Percentiles rank a stretch among this genome's conserved stretches.
Evolutionary conservation across 108 stramenopile species (phyloP).

Genomic region (Schizochytrium sp.): DNA sequence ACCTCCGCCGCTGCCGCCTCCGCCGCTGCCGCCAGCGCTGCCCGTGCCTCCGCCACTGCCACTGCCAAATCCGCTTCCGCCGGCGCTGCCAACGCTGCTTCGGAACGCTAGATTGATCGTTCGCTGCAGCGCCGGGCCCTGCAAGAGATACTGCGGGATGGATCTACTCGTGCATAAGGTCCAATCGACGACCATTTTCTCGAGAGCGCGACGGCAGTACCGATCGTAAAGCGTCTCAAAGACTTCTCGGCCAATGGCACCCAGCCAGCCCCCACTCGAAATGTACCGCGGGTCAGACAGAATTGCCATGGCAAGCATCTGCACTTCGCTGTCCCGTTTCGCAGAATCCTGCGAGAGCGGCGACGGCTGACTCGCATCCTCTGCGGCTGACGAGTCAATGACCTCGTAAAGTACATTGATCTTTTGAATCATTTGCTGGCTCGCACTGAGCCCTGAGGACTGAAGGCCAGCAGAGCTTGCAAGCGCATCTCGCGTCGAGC

Average conservation of each 20-base stretch:
- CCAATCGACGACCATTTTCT: not conserved
- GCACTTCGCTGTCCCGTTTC: not conserved
- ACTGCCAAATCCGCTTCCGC: not conserved
- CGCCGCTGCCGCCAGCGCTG: too few species aligned
- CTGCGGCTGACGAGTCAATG: not conserved
- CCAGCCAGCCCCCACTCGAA: not conserved
- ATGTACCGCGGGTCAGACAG: not conserved
- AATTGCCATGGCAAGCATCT: not conserved
- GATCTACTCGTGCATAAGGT: not conserved
- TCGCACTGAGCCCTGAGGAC: not conserved
- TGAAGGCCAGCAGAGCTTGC: not conserved
- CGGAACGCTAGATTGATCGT: not conserved
- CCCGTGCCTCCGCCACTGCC: not conserved
- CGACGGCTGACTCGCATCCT: not conserved
- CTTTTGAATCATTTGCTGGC: conserved; percentile 19
- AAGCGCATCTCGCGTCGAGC: not conserved
- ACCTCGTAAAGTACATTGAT: conserved; percentile 6
- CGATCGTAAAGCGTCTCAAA: not conserved
- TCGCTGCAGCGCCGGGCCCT: not conserved
- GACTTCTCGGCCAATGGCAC: not conserved
- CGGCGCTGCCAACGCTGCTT: not conserved
- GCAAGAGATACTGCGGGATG: not conserved
- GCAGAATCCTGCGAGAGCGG: not conserved
- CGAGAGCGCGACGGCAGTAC: not conserved
- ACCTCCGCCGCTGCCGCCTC: too few species aligned